Evolutionary conservation across 768 basidiomycete species (phyloP), one percentile per base, ranked within the genome.

Genomic region (Kwoniella heveanensis): DNA sequence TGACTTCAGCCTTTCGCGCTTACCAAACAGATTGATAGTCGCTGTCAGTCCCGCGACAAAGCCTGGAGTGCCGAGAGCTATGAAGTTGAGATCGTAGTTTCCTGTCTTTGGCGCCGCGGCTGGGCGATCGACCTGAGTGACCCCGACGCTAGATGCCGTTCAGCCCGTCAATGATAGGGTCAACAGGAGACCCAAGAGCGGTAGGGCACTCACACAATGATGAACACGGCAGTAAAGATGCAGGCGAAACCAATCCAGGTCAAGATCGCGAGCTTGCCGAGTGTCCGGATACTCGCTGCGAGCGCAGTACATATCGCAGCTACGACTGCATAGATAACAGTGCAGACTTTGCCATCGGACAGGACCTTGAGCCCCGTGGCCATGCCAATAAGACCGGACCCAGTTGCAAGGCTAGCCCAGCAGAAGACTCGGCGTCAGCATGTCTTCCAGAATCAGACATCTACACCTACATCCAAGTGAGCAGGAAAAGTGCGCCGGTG

Each of bases 291-390:
- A 9, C 57, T 57, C 2, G 71, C 59, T 53, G 67, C 27, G 48
- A 62, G 51, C 60, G 51, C 55, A 52, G 59, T 54, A 27, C 65
- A 48, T 65, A 74, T 48, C 9, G 68, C 63, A n/a, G 67, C 65
- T 52, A 77, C 68, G 4, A 58, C 74, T 10, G 73, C 74, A 12
- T 72, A 79, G 46, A 71, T 71, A 48, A 69, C 77, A 7, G 74
- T 80, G 63, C 79, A 80, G 5, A 74, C 67, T 19, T 67, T 72
- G 58, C 78, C 77, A 10, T 56, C 21, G 19, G 74, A 68, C 26
- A 80, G 64, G 39, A 75, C 71, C 66, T 79, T 79, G 49, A 79
- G 57, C 0, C 77, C 71, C 57, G 73, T 76, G 1, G 74, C 70
- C 25, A 72, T 55, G 15, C 66, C 64, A 17, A 79, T 65, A 44